Conservation (phyloP, 768 basidiomycete species). For the Lentinula guzmanii region DNA sequence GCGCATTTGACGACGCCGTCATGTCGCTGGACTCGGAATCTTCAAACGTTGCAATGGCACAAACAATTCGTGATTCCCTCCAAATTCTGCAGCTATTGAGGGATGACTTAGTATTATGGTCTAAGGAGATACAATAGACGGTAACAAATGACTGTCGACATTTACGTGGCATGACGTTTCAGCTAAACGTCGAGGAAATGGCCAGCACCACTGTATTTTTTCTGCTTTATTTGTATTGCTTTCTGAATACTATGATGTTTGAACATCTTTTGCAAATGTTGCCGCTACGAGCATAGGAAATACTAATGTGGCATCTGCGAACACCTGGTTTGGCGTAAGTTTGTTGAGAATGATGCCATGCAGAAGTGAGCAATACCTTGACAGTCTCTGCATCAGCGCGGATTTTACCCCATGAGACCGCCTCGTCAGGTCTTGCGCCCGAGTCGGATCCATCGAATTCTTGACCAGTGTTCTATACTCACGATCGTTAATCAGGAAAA, state of each 20-base stretch:
- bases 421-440: conserved; percentile 95
- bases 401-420: conserved; percentile 98
- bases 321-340: conserved; percentile 45
- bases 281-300: conserved; percentile 95
- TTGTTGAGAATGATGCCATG: conserved; percentile 2
- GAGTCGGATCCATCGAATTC: conserved; percentile 99
- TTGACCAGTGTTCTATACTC: conserved; percentile 86
- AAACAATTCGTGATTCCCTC: conserved; percentile 63
- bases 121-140: conserved; percentile 55
- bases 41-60: conserved; percentile 26
- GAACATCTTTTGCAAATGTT: conserved; percentile 65
- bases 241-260: background rate
- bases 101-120: conserved; percentile 86
- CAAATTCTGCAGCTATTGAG: conserved; percentile 78
- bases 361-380: conserved; percentile 43
- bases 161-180: background rate
- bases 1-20: conserved; percentile 89
- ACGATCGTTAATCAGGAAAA: background rate
- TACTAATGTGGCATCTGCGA: conserved; percentile 94
- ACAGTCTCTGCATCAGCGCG: conserved; percentile 77
- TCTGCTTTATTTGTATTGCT: background rate
- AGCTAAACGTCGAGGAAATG: background rate
- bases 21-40: conserved; percentile 44
- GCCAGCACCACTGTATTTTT: background rate
- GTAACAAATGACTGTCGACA: background rate